Evolutionary conservation across 371 early-diverging fungal genomes (phyloP), one percentile per base, ranked within the genome.

Genomic region (Mortierella sp.): DNA sequence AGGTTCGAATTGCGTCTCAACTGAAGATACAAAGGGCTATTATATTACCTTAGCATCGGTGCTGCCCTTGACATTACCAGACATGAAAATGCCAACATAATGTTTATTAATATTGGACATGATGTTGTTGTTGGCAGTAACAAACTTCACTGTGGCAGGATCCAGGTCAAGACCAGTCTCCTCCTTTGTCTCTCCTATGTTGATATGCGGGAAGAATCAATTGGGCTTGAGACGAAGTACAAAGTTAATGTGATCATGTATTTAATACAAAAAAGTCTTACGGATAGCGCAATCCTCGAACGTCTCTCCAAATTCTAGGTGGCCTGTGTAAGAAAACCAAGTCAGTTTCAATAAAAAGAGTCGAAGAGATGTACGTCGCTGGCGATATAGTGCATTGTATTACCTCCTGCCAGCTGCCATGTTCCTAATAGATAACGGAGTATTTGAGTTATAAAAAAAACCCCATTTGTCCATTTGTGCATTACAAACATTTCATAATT

Each of bases 71-170:
- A 77, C 84, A n/a, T 83, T 72, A 21, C 73, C 76, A 9, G 82
- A 50, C 78, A 92, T 82, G 71, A 92, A 92, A n/a, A 91, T 74
- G 0, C 91, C 90, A 19, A 91, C 88, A 69, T 92, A 92, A 72
- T 92, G 92, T 50, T 85, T 87, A 19, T 83, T 72, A 40, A 89
- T 88, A 1, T 53, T 67, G 4, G 71, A 58, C 90, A 92, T 90
- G 58, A 87, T 76, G 70, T 88, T 88, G 72, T 92, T 92, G 57
- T 86, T 87, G 28, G 90, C 87, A 1, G 90, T 86, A 66, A 87
- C 47, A 47, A 88, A 80, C 33, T 69, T 67, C 6, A 85, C 75
- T 0, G 86, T 63, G 0, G 74, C 52, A 10, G 87, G 48, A 8
- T 77, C 71, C 3, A 89, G 67, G 0, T n/a, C 45, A 40, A 90